Percentiles rank a stretch among this genome's conserved stretches.
phyloP scores from a whole-genome alignment of 345 rosid species.

The Acer saccharum region DNA sequence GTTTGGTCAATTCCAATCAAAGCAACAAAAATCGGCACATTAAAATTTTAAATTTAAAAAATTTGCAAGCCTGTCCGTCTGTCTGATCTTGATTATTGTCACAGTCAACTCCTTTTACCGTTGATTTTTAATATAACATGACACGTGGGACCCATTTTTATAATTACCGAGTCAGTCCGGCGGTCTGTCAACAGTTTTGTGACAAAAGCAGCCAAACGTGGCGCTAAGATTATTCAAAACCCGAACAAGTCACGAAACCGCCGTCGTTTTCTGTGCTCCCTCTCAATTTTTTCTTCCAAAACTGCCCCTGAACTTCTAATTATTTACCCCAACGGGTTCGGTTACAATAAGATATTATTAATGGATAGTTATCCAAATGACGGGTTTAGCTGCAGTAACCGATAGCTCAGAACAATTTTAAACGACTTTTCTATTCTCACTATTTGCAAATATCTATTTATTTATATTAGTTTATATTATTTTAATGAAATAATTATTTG shows the following conservation, averaged over 20 bases:
- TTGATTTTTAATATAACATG: background rate
- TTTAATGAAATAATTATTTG: too few species aligned
- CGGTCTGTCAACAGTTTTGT: background rate
- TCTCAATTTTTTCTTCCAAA: background rate
- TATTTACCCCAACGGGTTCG: conserved; percentile 1
- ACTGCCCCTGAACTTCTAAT: background rate
- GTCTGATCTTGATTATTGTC: background rate
- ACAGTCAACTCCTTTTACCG: background rate
- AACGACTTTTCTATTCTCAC: too few species aligned
- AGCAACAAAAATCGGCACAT: background rate
- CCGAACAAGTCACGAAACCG: conserved; percentile 6
- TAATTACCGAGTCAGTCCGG: background rate
- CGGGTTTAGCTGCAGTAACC: too few species aligned
- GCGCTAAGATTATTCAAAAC: conserved; percentile 31
- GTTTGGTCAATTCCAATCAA: conserved; percentile 13
- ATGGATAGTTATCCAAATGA: too few species aligned
- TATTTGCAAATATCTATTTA: too few species aligned
- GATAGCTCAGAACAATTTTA: too few species aligned
- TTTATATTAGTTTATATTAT: too few species aligned
- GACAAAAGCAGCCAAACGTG: background rate
- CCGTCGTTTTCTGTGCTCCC: conserved; percentile 12
- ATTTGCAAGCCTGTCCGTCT: background rate
- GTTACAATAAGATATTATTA: too few species aligned
- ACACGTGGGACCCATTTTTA: background rate
- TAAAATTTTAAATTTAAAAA: background rate